Evolutionary conservation across 495 filamentous ascomycete species (phyloP).

Genomic region (Hypoxylon cercidicola): DNA sequence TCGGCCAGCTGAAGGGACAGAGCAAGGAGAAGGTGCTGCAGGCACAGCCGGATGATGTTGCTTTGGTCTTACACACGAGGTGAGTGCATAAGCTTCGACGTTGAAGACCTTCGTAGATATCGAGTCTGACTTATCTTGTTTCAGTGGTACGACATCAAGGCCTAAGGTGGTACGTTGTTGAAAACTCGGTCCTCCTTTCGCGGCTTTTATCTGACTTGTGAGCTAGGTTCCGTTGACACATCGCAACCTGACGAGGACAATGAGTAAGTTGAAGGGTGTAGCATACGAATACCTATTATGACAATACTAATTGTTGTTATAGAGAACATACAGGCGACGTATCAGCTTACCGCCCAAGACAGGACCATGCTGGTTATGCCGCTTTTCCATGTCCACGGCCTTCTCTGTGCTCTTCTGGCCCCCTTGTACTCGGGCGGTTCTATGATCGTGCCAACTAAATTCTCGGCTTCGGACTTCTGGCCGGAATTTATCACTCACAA

Average conservation of each 20-base stretch:
- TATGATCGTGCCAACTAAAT: slow-evolving; percentile 75
- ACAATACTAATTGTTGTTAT: slow-evolving; percentile 6
- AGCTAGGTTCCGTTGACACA: slow-evolving; percentile 77
- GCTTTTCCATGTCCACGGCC: slow-evolving; percentile 87
- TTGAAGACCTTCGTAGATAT: slow-evolving; percentile 45
- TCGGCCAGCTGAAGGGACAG: slow-evolving; percentile 70
- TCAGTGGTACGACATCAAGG: slow-evolving; percentile 81
- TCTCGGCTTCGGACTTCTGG: slow-evolving; percentile 89
- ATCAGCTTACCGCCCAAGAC: slow-evolving; percentile 72
- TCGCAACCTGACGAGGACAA: slow-evolving; percentile 77
- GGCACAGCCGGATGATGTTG: slow-evolving; percentile 71
- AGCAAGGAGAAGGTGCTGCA: slow-evolving; percentile 58
- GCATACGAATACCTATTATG: slow-evolving; percentile 24
- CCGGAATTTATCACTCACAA: slow-evolving; percentile 70
- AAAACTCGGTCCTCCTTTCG: background rate
- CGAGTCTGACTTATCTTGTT: slow-evolving; percentile 14
- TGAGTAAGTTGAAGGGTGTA: slow-evolving; percentile 62
- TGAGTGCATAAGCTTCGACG: slow-evolving; percentile 5
- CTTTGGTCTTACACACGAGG: slow-evolving; percentile 73
- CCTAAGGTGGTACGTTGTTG: slow-evolving; percentile 77
- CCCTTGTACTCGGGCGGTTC: slow-evolving; percentile 77
- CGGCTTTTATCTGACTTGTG: slow-evolving; percentile 23
- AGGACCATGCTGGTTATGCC: slow-evolving; percentile 91
- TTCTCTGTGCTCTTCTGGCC: slow-evolving; percentile 81
- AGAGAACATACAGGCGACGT: slow-evolving; percentile 80